Evolutionary conservation across 1,139 yeast genomes (phyloP), one percentile per base, ranked within the genome.

Genomic region (Candida glucosophila): DNA sequence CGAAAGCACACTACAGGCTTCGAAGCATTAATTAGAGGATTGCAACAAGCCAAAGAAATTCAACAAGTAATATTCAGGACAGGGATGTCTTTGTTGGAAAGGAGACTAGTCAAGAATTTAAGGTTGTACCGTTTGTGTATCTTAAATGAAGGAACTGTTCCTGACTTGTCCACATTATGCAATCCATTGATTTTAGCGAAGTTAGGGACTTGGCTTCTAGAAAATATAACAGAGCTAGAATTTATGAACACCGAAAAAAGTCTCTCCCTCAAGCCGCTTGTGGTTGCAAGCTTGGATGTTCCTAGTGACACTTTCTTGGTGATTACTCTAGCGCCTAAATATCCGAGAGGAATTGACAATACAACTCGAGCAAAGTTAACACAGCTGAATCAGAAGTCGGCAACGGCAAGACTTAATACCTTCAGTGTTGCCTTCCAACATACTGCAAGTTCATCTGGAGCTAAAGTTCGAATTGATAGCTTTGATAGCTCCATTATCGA

Each of bases 401-500:
- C 55, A 2, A 59, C 62, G 11, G 55, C 68, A 14, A 39, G 70
- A 28, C 54, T 79, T 27, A 90, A 90, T 46, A 77, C 85, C 12
- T 90, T 90, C 46, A 88, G 95, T 26, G 73, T 80, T 31, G 94
- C 94, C 19, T 90, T 90, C 50, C 95, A 83, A 47, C 81, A 79
- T 37, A 79, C 86, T 20, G 92, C 95, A 2, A 67, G 64, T 24
- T 69, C 73, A 7, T 79, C 93, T 9, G 90, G 88, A 20, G 96
- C 97, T 5, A 77, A 82, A 40, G 88, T 86, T 17, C 67, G 92
- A 42, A 79, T 90, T 34, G 97, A 92, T 50, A 85, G 94, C 41
- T 90, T 90, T 52, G 97, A 90, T 45, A 82, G 94, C 35, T 77
- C 96, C 3, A 83, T 90, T 19, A 85, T 92, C 22, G 97, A 90